These are phyloP conservation scores for Teunomyces lycoperdinae DNA, from an alignment of 805 yeast genomes.

Conservation along the genomic window DNA sequence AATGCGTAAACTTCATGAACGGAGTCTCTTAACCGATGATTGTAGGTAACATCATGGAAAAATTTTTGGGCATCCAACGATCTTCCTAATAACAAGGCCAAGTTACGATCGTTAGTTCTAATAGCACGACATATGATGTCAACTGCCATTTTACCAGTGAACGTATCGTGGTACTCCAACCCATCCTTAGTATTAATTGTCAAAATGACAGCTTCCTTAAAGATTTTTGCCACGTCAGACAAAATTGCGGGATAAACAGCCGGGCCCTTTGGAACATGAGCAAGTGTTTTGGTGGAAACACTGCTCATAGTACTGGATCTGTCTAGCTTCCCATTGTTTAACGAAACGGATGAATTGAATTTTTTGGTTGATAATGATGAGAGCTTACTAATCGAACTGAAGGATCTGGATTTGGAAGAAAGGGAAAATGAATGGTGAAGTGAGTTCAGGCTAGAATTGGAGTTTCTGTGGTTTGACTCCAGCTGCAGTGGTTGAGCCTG, in stretches of 20 bases:
- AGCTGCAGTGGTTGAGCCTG: slow-evolving; percentile 7
- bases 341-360: slow-evolving; percentile 32
- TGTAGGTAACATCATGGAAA: slow-evolving; percentile 94
- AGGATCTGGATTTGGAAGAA: slow-evolving; percentile 39
- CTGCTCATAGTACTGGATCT: slow-evolving; percentile 29
- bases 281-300: slow-evolving; percentile 7
- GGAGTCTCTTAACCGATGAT: slow-evolving; percentile 88
- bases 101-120: slow-evolving; percentile 84
- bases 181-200: slow-evolving; percentile 89
- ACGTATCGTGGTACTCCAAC: slow-evolving; percentile 85
- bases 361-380: slow-evolving; percentile 41
- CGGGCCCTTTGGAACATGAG: slow-evolving; percentile 49
- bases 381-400: slow-evolving; percentile 39
- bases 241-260: slow-evolving; percentile 85
- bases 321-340: slow-evolving; percentile 25
- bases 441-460: slow-evolving; percentile 16
- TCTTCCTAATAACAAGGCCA: slow-evolving; percentile 86
- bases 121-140: slow-evolving; percentile 84
- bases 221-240: slow-evolving; percentile 77
- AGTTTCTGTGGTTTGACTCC: slow-evolving; percentile 11
- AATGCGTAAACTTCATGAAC: slow-evolving; percentile 85
- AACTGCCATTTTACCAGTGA: slow-evolving; percentile 92
- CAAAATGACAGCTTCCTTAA: slow-evolving; percentile 64
- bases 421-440: slow-evolving; percentile 35
- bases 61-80: slow-evolving; percentile 91